A percentile compares a stretch with the other conserved stretches of the same genome.
Evolutionary conservation across 495 filamentous ascomycete genomes (phyloP).

Genomic region (Xylaria grammica): DNA sequence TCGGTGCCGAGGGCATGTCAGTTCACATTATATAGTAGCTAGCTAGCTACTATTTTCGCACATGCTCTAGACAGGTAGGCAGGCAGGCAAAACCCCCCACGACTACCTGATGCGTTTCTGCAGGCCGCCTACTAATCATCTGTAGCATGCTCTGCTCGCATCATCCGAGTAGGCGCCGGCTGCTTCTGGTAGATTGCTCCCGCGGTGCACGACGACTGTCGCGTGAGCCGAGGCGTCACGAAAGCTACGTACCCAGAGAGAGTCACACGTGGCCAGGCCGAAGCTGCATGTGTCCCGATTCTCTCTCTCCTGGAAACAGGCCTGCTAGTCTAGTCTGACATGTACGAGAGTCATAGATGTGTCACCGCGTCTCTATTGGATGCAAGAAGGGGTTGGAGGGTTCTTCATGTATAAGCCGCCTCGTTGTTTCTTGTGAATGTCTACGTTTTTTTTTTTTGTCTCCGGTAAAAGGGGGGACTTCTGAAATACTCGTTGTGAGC

Average conservation of each 20-base stretch:
- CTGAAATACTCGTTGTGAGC: slow-evolving; percentile 4
- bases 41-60: no score
- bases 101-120: no score
- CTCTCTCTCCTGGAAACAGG: background rate
- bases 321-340: slow-evolving; percentile 6
- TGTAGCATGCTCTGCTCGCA: no score
- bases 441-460: slow-evolving; percentile 15
- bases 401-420: slow-evolving; percentile 12
- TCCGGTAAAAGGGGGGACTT: slow-evolving; percentile 12
- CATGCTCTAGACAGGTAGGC: no score
- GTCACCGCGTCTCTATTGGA: slow-evolving; percentile 14
- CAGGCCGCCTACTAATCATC: no score
- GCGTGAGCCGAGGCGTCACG: background rate
- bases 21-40: no score
- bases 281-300: slow-evolving; percentile 8
- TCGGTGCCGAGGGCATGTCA: no score
- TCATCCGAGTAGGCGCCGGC: no score
- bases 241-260: background rate
- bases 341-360: slow-evolving; percentile 1
- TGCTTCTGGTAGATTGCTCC: background rate
- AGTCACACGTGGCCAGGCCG: slow-evolving; percentile 6
- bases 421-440: slow-evolving; percentile 12
- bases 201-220: background rate
- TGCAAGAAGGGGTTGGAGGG: background rate
- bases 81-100: no score